Evolutionary conservation across 169 alveolate genomes (phyloP).

Genomic region (Cryptosporidium sp.): DNA sequence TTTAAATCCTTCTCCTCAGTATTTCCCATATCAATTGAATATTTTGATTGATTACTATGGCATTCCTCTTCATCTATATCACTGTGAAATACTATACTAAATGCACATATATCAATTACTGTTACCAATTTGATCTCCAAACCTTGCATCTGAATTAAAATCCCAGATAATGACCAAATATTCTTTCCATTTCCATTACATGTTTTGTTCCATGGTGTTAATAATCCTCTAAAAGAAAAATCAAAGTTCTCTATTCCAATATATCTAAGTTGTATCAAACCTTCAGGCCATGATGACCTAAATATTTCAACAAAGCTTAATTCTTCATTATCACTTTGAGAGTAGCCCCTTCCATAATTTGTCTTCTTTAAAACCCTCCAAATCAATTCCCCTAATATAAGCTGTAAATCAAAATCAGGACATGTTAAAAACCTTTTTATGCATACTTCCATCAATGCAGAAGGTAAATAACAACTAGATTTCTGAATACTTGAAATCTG

Average conservation of each 20-base stretch:
- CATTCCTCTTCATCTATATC: slow-evolving; percentile 54
- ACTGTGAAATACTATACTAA: slow-evolving; percentile 43
- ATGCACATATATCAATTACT: slow-evolving; percentile 59
- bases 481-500: slow-evolving; percentile 24
- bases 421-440: slow-evolving; percentile 43
- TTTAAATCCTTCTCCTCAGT: slow-evolving; percentile 30
- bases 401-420: slow-evolving; percentile 70
- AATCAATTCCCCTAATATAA: slow-evolving; percentile 55
- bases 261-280: slow-evolving; percentile 49
- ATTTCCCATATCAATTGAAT: not conserved
- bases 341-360: not conserved
- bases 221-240: slow-evolving; percentile 62
- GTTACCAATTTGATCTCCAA: slow-evolving; percentile 30
- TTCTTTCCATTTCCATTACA: slow-evolving; percentile 71
- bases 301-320: slow-evolving; percentile 24
- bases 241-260: slow-evolving; percentile 59
- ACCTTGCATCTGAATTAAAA: slow-evolving; percentile 15
- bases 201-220: slow-evolving; percentile 73
- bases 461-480: not conserved
- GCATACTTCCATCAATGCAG: slow-evolving; percentile 20
- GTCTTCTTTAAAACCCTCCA: slow-evolving; percentile 59
- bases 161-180: slow-evolving; percentile 73
- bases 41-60: not conserved
- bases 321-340: slow-evolving; percentile 8
- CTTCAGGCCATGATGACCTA: slow-evolving; percentile 74